These are phyloP conservation scores for Cercospora canescens DNA, from an alignment of 2,329 filamentous ascomycete species.

Conservation along the genomic window DNA sequence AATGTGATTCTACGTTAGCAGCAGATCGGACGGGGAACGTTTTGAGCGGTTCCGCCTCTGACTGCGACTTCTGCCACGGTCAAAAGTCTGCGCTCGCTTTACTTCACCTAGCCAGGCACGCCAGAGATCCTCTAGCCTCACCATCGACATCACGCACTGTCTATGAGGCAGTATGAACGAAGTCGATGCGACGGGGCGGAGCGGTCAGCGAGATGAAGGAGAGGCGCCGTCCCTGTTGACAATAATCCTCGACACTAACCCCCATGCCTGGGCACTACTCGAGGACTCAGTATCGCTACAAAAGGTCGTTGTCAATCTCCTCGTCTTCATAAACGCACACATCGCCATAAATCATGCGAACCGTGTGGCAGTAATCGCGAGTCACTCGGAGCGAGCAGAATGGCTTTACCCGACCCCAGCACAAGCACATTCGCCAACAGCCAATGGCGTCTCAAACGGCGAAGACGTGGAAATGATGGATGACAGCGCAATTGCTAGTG, in stretches of 20 bases:
- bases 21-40: not conserved
- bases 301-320: slow-evolving; percentile 80
- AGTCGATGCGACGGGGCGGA: slow-evolving; percentile 59
- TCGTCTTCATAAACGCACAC: slow-evolving; percentile 96
- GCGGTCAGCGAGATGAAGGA: slow-evolving; percentile 32
- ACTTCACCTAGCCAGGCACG: not conserved
- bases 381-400: slow-evolving; percentile 79
- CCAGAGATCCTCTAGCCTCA: not conserved
- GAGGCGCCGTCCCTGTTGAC: slow-evolving; percentile 78
- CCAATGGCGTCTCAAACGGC: slow-evolving; percentile 29
- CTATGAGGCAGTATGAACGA: slow-evolving; percentile 56
- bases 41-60: not conserved
- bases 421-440: slow-evolving; percentile 18
- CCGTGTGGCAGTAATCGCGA: slow-evolving; percentile 86
- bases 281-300: slow-evolving; percentile 74
- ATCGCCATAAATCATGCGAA: slow-evolving; percentile 92
- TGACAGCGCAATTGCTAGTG: slow-evolving; percentile 22
- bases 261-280: slow-evolving; percentile 85
- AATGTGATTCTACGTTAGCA: not conserved
- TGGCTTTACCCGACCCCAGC: slow-evolving; percentile 78
- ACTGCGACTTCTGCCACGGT: not conserved
- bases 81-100: not conserved
- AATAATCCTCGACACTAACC: slow-evolving; percentile 94
- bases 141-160: not conserved
- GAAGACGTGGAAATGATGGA: slow-evolving; percentile 36